Conservation (phyloP, 2,329 filamentous ascomycete species). For the Aureobasidium lini region DNA sequence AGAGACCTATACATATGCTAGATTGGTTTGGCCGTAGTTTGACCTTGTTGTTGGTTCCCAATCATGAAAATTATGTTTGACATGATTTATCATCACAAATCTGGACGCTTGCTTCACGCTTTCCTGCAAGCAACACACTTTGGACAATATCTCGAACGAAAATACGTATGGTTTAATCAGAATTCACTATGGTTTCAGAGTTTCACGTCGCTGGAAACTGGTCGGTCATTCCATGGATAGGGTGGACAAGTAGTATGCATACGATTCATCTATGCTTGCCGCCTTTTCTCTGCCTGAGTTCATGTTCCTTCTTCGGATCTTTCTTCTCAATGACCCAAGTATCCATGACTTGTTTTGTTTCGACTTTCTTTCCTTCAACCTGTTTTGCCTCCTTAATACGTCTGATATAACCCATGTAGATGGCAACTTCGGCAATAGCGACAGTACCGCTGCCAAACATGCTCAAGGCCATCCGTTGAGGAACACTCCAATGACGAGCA, state of each 20-base stretch:
- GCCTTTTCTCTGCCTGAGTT: slow-evolving; percentile 5
- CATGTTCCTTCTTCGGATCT: background rate
- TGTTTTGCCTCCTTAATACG: slow-evolving; percentile 61
- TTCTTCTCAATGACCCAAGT: slow-evolving; percentile 55
- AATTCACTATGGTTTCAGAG: too few species aligned
- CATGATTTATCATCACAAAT: background rate
- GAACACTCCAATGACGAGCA: slow-evolving; percentile 67
- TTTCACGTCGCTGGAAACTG: too few species aligned
- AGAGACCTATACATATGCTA: too few species aligned
- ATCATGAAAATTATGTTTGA: background rate
- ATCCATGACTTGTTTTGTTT: slow-evolving; percentile 61
- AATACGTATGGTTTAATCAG: too few species aligned
- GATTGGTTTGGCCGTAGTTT: too few species aligned
- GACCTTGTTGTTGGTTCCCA: background rate
- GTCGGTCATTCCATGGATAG: too few species aligned
- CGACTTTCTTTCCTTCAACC: slow-evolving; percentile 52
- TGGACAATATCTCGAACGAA: too few species aligned
- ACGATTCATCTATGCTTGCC: slow-evolving; percentile 9
- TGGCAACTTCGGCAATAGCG: slow-evolving; percentile 66
- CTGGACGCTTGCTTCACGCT: background rate
- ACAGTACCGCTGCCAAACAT: slow-evolving; percentile 63
- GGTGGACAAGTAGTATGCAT: too few species aligned
- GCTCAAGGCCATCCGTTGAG: slow-evolving; percentile 61
- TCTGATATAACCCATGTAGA: slow-evolving; percentile 69
- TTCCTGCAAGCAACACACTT: too few species aligned